Conservation (phyloP, 371 early-diverging fungal species). For the Blastocladiella emersonii region DNA sequence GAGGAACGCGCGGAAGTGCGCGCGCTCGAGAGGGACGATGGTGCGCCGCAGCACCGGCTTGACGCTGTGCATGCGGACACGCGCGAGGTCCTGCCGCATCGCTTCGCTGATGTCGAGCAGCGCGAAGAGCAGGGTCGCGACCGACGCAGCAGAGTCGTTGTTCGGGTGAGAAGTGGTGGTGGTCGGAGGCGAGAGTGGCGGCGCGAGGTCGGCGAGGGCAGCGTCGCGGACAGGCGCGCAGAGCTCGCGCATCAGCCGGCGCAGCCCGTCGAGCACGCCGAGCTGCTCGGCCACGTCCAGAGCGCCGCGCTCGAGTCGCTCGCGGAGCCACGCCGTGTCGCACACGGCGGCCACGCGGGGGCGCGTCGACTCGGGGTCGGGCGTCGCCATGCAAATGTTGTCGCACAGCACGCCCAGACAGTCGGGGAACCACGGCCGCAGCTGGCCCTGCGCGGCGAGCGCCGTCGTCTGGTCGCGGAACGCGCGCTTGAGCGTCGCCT, state of each 20-base stretch:
- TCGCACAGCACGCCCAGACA: not conserved
- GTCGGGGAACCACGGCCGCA: not conserved
- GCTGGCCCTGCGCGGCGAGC: not conserved
- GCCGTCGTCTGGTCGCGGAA: not conserved
- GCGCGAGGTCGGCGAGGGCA: not conserved
- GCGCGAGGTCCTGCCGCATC: not conserved
- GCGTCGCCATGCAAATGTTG: not conserved
- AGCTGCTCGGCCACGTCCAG: not conserved
- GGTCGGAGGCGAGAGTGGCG: not conserved
- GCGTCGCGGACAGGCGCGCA: not conserved
- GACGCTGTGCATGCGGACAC: not conserved
- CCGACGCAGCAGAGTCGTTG: too few relatives aligned
- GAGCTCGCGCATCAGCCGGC: not conserved
- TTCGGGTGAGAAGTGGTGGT: too few relatives aligned
- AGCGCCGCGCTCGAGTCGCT: not conserved
- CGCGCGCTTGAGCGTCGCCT: not conserved
- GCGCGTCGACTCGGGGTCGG: not conserved
- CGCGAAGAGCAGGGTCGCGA: not conserved
- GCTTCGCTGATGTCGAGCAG: not conserved
- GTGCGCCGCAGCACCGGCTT: not conserved
- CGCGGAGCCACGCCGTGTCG: not conserved
- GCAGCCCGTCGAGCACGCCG: not conserved
- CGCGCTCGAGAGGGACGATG: not conserved
- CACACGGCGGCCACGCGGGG: not conserved
- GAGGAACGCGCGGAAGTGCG: not conserved